A percentile compares a stretch with the other conserved stretches of the same genome.
Evolutionary conservation across 2,329 filamentous ascomycete genomes (phyloP).

Genomic region (Parastagonospora avenae): DNA sequence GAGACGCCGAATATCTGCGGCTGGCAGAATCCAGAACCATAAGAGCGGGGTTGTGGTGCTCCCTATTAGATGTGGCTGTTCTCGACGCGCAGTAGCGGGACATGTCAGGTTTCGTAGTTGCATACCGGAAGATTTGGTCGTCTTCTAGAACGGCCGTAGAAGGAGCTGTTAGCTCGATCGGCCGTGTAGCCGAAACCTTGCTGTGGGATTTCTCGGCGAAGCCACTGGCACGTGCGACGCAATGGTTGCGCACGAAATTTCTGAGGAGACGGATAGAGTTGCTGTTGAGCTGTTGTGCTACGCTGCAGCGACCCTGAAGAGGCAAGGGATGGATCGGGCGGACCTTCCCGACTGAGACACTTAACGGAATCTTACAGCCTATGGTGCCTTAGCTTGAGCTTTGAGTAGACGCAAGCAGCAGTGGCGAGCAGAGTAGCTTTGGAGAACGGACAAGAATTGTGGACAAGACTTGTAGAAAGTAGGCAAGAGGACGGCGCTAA

Average conservation of each 20-base stretch:
- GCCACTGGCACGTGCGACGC: background rate
- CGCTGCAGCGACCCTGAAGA: constrained; percentile 1
- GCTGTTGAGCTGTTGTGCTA: constrained; percentile 11
- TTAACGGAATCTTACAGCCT: background rate
- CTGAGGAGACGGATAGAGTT: constrained; percentile 1
- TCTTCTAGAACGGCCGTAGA: constrained; percentile 17
- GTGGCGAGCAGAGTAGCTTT: background rate
- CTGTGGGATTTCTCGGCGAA: background rate
- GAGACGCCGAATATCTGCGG: too few relatives aligned
- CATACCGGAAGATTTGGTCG: background rate
- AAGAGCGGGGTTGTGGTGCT: too few relatives aligned
- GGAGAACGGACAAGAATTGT: too few relatives aligned
- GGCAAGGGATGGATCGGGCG: constrained; percentile 2
- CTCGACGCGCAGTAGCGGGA: too few relatives aligned
- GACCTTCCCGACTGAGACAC: constrained; percentile 1
- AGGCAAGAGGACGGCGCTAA: too few relatives aligned
- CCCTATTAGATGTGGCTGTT: too few relatives aligned
- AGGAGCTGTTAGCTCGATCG: constrained; percentile 5
- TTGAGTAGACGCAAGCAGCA: background rate
- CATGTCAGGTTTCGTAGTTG: too few relatives aligned
- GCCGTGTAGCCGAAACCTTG: constrained; percentile 5
- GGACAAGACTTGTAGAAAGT: too few relatives aligned
- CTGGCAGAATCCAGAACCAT: too few relatives aligned
- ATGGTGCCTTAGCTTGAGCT: background rate
- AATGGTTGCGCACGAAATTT: constrained; percentile 2